These are phyloP conservation scores for Tricholoma sp. DNA, from an alignment of 768 basidiomycete species.

Conservation along the genomic window DNA sequence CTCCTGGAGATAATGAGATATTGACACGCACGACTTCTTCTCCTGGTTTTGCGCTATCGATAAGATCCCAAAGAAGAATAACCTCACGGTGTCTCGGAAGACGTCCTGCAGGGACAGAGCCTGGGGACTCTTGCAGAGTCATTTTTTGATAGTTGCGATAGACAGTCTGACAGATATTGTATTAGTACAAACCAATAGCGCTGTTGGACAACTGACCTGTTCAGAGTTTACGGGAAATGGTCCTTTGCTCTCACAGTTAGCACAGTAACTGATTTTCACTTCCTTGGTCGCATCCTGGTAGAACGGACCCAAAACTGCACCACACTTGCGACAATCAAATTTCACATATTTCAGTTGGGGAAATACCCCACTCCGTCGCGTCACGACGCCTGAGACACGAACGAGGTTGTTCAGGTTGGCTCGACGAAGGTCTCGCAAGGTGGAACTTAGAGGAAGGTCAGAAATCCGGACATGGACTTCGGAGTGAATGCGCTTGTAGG, in stretches of 20 bases:
- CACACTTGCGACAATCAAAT: constrained; percentile 95
- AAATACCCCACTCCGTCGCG: constrained; percentile 91
- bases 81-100: constrained; percentile 96
- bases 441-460: constrained; percentile 84
- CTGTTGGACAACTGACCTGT: constrained; percentile 49
- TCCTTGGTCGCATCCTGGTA: constrained; percentile 96
- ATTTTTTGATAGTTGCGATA: constrained; percentile 99
- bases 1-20: constrained; percentile 7
- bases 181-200: too few species aligned
- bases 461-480: constrained; percentile 98
- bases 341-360: constrained; percentile 99
- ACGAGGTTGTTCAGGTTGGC: constrained; percentile 93
- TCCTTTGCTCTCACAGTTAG: constrained; percentile 90
- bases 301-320: constrained; percentile 92
- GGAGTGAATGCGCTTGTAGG: constrained; percentile 94
- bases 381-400: constrained; percentile 93
- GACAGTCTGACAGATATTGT: constrained; percentile 58
- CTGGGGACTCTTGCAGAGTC: constrained; percentile 97
- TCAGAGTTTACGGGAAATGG: constrained; percentile 97
- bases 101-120: constrained; percentile 95
- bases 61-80: constrained; percentile 94
- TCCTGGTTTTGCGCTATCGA: constrained; percentile 96
- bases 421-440: constrained; percentile 91
- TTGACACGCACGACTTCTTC: constrained; percentile 83
- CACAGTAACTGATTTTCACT: constrained; percentile 90